phyloP scores from a whole-genome alignment of 2,329 filamentous ascomycete species.

The Calonectria pseudoreteaudii region DNA sequence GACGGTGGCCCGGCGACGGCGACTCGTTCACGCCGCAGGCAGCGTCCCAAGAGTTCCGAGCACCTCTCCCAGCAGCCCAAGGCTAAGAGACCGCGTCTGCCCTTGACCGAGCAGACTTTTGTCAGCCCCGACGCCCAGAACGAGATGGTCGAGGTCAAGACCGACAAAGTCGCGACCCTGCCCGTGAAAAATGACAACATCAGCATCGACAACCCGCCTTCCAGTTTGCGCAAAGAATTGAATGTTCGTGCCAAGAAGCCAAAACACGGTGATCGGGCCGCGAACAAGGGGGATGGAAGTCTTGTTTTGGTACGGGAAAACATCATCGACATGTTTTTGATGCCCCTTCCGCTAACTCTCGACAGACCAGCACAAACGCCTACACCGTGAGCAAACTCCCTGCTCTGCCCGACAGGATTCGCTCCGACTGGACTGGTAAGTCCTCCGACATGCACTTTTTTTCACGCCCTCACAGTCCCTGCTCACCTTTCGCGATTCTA shows the following conservation, averaged over 20 bases:
- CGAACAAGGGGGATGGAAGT: slow-evolving; percentile 75
- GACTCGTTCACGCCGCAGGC: slow-evolving; percentile 71
- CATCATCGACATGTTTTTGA: slow-evolving; percentile 16
- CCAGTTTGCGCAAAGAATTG: slow-evolving; percentile 62
- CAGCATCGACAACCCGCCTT: slow-evolving; percentile 56
- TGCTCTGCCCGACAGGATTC: slow-evolving; percentile 82
- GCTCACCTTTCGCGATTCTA: slow-evolving; percentile 48
- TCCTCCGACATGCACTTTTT: slow-evolving; percentile 23
- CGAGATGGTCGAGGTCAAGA: slow-evolving; percentile 69
- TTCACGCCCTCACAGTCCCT: background rate
- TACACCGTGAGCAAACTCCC: slow-evolving; percentile 89
- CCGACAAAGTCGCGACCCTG: slow-evolving; percentile 61
- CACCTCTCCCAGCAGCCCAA: slow-evolving; percentile 68
- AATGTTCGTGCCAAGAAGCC: slow-evolving; percentile 72
- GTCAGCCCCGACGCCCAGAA: slow-evolving; percentile 61
- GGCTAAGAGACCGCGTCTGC: slow-evolving; percentile 71
- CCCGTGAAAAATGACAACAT: slow-evolving; percentile 60
- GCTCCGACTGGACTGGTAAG: slow-evolving; percentile 74
- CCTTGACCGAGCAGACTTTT: slow-evolving; percentile 68
- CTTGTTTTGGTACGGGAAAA: slow-evolving; percentile 68
- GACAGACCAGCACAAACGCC: slow-evolving; percentile 83
- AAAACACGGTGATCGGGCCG: slow-evolving; percentile 70
- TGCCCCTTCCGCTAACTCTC: slow-evolving; percentile 32
- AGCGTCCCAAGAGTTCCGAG: slow-evolving; percentile 69
- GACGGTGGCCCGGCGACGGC: slow-evolving; percentile 66